Base-by-base conservation (phyloP, 768 basidiomycete genomes). In the Pleurotus citrinopileatus region DNA sequence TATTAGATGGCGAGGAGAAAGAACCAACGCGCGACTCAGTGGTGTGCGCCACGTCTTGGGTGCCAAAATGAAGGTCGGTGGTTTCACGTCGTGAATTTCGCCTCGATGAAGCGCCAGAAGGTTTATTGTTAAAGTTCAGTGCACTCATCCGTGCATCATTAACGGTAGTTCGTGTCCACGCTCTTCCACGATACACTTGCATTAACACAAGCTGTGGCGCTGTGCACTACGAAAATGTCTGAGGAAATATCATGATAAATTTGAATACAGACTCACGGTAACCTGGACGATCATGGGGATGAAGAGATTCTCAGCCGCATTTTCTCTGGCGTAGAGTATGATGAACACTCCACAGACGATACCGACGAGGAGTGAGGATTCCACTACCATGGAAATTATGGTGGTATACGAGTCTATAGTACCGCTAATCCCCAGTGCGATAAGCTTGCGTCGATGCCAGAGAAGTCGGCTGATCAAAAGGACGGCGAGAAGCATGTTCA, bases 131-230 rank as follows among this genome's bases (percentile, higher is more conserved):
- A 7, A 40, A 40, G 7, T 40, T 40, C 13, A 40, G 3, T 40
- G 38, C 10, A n/a, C 38, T 40, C 17, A 40, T 2, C 2, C 38
- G 38, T 40, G 38, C 38, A 40, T 40, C 38, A 40, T 40, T 19
- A n/a, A 80, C 65, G 80, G 83, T 59, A 83, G 83, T 17, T 77
- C 79, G 12, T 81, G 73, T 2, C 83, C 83, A 48, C 81, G 78
- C 19, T 81, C 82, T 42, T 84, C 82, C 62, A 83, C 83, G 44
- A 82, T 70, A 60, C 82, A 82, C 71, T 84, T 84, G 2, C 81
- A 81, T 83, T 48, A 82, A 83, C 60, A 84, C 83, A 9, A 84
- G 66, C 15, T 82, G 55, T 77, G 79, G 46, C 13, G 43, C 25
- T 22, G 29, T 29, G 13, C 54, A 51, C 20, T 40, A 34, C 15